Evolutionary conservation across 306 rosid species (phyloP).

Genomic region (Rubus idaeus): DNA sequence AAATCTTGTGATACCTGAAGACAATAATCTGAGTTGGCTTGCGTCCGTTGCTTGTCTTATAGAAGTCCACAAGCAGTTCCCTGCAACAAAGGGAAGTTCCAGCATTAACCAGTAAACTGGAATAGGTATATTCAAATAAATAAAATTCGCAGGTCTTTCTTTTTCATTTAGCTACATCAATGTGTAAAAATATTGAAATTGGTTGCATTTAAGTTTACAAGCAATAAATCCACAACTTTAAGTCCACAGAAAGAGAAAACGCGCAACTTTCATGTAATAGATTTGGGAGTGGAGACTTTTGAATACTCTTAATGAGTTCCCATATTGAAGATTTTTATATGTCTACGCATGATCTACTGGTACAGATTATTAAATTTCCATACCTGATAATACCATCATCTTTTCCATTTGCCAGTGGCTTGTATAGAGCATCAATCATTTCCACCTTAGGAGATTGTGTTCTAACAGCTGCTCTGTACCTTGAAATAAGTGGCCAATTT

Average conservation of each 20-base stretch:
- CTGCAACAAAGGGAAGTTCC: conserved; percentile 46
- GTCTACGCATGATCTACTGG: background rate
- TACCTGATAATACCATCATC: conserved; percentile 96
- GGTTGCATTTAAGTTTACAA: background rate
- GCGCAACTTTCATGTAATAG: background rate
- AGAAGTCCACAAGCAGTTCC: conserved; percentile 88
- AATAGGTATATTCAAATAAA: conserved; percentile 12
- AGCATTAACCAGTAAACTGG: conserved; percentile 9
- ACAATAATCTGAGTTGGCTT: conserved; percentile 82
- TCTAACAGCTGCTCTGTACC: conserved; percentile 86
- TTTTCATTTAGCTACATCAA: background rate
- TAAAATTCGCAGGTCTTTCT: background rate
- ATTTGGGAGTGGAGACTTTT: background rate
- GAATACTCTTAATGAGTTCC: background rate
- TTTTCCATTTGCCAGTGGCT: conserved; percentile 63
- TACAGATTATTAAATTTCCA: background rate
- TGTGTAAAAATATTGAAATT: background rate
- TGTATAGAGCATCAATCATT: conserved; percentile 84
- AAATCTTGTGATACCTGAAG: conserved; percentile 64
- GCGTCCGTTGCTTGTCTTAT: conserved; percentile 50
- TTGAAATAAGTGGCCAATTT: conserved; percentile 82
- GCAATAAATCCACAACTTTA: background rate
- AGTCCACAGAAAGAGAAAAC: background rate
- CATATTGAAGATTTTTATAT: background rate
- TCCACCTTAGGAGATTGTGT: conserved; percentile 78